Base-by-base conservation (phyloP, 768 basidiomycete genomes). In the Leccinum arenicola region DNA sequence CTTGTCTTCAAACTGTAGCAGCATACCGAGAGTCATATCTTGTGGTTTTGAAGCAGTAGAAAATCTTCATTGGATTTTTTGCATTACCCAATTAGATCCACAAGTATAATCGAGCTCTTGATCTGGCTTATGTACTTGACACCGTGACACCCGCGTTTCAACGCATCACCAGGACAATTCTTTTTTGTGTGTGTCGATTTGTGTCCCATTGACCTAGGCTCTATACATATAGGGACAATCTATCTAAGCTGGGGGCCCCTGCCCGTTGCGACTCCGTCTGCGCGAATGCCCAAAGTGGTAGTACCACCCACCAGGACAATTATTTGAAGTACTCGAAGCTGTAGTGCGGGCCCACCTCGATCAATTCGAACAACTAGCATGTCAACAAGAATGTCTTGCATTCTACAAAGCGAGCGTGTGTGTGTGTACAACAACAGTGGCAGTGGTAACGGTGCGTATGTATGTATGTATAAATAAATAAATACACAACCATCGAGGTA, bases 331-430 rank as follows among this genome's bases (percentile, higher is more conserved):
- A n/a, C 15, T 15, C 15, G 7, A 38, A 38, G 7, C 6, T 14
- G 35, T 14, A 2, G 12, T 3, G 35, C 12, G 35, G 12, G 47
- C 14, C 11, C 12, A 29, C 17, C 14, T 14, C 27, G 49, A 15
- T 27, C 49, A 50, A 9, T 50, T 38, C 36, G 10, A 17, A 52
- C 6, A 11, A 6, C 33, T 29, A 6, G 10, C 5, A 15, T n/a
- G 31, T 15, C 21, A 19, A 59, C 11, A 4, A 21, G 50, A 35
- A 53, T 47, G 54, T 60, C 17, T 69, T 59, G 43, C 59, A 54
- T 62, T 49, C 15, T 29, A 50, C 35, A 62, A 70, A 52, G 60
- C 50, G 68, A 1, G 63, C 56, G 52, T 50, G 60, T 21, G 29
- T 2, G 47, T 48, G 7, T 25, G 4, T 48, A 48, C 23, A 23